These are phyloP conservation scores for Epichloe typhina DNA, from an alignment of 2,329 filamentous ascomycete genomes.

Conservation along the genomic window DNA sequence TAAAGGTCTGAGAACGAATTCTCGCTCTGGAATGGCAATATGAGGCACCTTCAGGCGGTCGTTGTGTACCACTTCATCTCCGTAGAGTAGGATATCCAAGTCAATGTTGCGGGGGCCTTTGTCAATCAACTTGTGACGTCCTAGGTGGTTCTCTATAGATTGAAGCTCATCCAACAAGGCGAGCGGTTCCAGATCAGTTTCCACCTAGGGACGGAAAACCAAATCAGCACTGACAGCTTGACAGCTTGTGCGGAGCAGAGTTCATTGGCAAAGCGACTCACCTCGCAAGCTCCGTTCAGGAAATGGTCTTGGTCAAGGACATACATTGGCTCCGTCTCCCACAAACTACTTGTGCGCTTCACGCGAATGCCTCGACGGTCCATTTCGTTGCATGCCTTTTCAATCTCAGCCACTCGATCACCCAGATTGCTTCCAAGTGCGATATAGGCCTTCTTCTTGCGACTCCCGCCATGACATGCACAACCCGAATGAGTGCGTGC, in stretches of 20 bases:
- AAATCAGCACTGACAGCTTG: background rate
- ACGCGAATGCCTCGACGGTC: constrained; percentile 59
- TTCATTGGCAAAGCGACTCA: constrained; percentile 19
- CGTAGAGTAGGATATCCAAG: constrained; percentile 81
- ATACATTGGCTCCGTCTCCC: constrained; percentile 97
- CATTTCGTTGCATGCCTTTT: constrained; percentile 70
- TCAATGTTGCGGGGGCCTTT: constrained; percentile 95
- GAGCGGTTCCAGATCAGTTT: constrained; percentile 63
- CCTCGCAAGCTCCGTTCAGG: constrained; percentile 86
- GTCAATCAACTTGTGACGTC: constrained; percentile 71
- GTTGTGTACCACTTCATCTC: constrained; percentile 48
- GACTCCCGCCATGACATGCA: constrained; percentile 20
- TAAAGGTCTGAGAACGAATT: constrained; percentile 84
- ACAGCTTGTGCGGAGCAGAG: background rate
- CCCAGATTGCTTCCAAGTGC: constrained; percentile 90
- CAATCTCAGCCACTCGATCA: constrained; percentile 72
- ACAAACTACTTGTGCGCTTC: constrained; percentile 71
- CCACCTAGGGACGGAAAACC: constrained; percentile 42
- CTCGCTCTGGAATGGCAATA: constrained; percentile 70
- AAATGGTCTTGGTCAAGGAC: constrained; percentile 79
- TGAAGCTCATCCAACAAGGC: constrained; percentile 71
- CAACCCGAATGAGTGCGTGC: constrained; percentile 18
- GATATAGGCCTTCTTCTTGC: constrained; percentile 52
- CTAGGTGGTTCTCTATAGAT: constrained; percentile 66
- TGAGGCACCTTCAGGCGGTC: constrained; percentile 77